Evolutionary conservation across 306 rosid species (phyloP).

Genomic region (Pachyrhizus erosus): DNA sequence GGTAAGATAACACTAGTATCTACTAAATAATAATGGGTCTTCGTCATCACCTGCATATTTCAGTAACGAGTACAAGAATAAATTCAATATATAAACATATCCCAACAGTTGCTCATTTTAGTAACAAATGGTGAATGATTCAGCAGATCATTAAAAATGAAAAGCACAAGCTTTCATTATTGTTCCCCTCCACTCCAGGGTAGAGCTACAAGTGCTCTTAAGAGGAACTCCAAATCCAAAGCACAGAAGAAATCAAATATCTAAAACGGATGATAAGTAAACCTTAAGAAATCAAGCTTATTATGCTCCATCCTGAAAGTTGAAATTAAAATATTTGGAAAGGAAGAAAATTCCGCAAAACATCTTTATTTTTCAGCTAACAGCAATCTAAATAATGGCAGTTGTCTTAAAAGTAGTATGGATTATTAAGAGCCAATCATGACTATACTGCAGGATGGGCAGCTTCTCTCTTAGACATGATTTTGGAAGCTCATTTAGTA

Average conservation of each 20-base stretch:
- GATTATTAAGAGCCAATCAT: constrained; percentile 8
- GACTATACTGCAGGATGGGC: constrained; percentile 6
- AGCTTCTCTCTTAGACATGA: constrained; percentile 21
- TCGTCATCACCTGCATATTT: constrained; percentile 87
- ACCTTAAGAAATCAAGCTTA: constrained; percentile 25
- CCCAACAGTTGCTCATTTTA: constrained; percentile 23
- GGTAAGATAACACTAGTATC: constrained; percentile 75
- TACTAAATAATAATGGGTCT: constrained; percentile 91
- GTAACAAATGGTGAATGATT: constrained; percentile 15
- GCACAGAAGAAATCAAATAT: constrained; percentile 16
- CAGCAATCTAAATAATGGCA: constrained; percentile 16
- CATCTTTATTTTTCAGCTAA: constrained; percentile 22
- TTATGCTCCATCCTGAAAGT: constrained; percentile 32
- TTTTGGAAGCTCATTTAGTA: neutral
- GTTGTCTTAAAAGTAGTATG: constrained; percentile 16
- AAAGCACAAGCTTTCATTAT: constrained; percentile 23
- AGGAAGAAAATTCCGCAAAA: constrained; percentile 21
- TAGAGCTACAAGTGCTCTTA: neutral
- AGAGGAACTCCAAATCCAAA: constrained; percentile 22
- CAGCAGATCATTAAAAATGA: constrained; percentile 15
- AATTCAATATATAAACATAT: constrained; percentile 17
- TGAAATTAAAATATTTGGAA: constrained; percentile 33
- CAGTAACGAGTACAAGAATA: constrained; percentile 6
- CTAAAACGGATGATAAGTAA: neutral
- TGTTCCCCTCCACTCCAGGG: neutral